A percentile compares a stretch with the other conserved stretches of the same genome.
These are phyloP conservation scores for Chytriomyces confervae DNA, from an alignment of 192 early-diverging fungal genomes.

Conservation along the genomic window DNA sequence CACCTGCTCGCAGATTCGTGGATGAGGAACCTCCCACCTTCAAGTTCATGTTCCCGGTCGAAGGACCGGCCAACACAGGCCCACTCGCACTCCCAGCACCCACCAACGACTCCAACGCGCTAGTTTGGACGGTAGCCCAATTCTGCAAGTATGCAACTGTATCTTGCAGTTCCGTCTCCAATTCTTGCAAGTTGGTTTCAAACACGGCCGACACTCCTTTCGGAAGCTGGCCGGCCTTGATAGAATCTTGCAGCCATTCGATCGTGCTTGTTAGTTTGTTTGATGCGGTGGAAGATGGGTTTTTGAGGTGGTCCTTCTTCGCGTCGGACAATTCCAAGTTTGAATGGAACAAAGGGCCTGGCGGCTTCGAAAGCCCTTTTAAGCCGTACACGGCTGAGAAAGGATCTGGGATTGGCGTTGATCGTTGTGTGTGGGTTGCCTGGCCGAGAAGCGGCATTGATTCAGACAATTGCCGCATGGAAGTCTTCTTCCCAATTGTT, in stretches of 20 bases:
- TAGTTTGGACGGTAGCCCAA: conserved; percentile 22
- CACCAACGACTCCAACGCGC: conserved; percentile 23
- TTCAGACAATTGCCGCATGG: background rate
- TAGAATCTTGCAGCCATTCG: background rate
- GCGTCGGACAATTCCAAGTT: too few relatives aligned
- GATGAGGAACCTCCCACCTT: too few relatives aligned
- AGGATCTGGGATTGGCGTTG: background rate
- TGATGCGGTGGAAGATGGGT: background rate
- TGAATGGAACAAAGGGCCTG: too few relatives aligned
- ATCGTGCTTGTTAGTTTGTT: background rate
- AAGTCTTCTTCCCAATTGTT: background rate
- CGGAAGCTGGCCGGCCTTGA: conserved; percentile 7
- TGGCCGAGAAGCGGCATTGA: background rate
- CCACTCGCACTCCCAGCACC: background rate
- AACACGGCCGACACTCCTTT: conserved; percentile 8
- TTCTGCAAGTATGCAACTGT: conserved; percentile 4
- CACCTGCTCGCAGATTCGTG: too few relatives aligned
- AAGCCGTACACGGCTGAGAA: background rate
- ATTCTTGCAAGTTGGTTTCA: background rate
- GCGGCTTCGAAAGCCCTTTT: background rate
- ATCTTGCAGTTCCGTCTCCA: conserved; percentile 15
- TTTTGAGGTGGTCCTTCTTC: background rate
- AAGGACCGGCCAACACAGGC: too few relatives aligned
- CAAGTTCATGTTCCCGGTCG: too few relatives aligned
- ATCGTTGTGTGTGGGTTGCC: background rate